Conservation (phyloP, 1,139 yeast species). For the Scheffersomyces segobiensis region DNA sequence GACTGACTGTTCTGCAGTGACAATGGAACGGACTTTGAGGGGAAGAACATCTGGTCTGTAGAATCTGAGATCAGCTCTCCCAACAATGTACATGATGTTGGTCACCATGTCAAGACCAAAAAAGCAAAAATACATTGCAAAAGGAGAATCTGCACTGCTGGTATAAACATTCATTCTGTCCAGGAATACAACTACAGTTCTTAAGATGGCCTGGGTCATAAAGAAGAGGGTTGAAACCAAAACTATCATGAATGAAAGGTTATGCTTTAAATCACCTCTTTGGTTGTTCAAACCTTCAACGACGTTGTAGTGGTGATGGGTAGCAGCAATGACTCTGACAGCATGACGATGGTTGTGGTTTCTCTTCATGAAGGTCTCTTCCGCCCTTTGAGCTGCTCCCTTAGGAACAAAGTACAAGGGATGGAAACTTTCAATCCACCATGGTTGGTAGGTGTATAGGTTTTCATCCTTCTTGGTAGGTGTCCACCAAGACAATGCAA, state of each 20-base stretch:
- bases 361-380: conserved; percentile 49
- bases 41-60: conserved; percentile 70
- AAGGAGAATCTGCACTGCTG: conserved; percentile 32
- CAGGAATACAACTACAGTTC: conserved; percentile 58
- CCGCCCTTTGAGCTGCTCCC: conserved; percentile 50
- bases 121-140: conserved; percentile 67
- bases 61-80: conserved; percentile 72
- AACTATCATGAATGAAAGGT: conserved; percentile 48
- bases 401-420: conserved; percentile 56
- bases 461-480: conserved; percentile 58
- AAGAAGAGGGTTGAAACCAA: conserved; percentile 53
- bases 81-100: conserved; percentile 54
- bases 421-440: conserved; percentile 71
- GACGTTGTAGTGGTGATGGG: conserved; percentile 43
- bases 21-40: conserved; percentile 35
- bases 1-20: conserved; percentile 44
- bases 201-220: conserved; percentile 56
- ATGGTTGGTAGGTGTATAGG: conserved; percentile 68
- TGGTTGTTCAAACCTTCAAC: conserved; percentile 47
- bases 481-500: conserved; percentile 53
- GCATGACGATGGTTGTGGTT: conserved; percentile 53
- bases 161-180: conserved; percentile 16
- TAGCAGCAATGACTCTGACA: conserved; percentile 49
- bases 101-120: conserved; percentile 63
- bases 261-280: conserved; percentile 52